Conservation (phyloP, 768 basidiomycete species). For the Rhizopogon rudus region DNA sequence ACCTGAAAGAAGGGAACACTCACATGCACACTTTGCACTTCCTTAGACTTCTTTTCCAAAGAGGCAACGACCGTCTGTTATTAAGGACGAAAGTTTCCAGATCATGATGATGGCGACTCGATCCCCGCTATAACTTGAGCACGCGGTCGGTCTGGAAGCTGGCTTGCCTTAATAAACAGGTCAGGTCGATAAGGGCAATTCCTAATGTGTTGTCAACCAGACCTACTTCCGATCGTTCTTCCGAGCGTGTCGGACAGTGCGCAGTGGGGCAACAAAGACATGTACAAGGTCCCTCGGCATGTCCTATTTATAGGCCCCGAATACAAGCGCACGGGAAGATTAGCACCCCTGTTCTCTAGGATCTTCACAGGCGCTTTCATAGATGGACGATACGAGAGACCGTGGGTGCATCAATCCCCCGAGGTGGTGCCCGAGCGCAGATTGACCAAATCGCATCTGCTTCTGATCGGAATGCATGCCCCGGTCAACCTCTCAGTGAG, state of each 20-base stretch:
- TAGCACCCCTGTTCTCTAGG: not conserved
- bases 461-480: slow-evolving; percentile 21
- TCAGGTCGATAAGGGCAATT: not conserved
- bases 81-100: not conserved
- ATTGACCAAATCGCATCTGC: slow-evolving; percentile 22
- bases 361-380: slow-evolving; percentile 15
- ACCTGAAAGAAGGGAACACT: not conserved
- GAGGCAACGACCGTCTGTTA: not conserved
- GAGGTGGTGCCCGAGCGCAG: slow-evolving; percentile 15
- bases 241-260: not conserved
- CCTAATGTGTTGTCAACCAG: not conserved
- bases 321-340: not conserved
- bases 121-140: not conserved
- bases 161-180: not conserved
- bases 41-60: not conserved
- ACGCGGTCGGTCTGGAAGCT: not conserved
- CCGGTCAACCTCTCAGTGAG: not conserved
- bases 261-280: not conserved
- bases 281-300: not conserved
- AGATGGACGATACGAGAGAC: slow-evolving; percentile 18
- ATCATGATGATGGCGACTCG: not conserved
- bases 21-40: not conserved
- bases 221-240: not conserved
- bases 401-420: slow-evolving; percentile 17
- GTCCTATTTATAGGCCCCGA: not conserved